These are phyloP conservation scores for Vicia villosa DNA, from an alignment of 306 rosid species.

Conservation along the genomic window DNA sequence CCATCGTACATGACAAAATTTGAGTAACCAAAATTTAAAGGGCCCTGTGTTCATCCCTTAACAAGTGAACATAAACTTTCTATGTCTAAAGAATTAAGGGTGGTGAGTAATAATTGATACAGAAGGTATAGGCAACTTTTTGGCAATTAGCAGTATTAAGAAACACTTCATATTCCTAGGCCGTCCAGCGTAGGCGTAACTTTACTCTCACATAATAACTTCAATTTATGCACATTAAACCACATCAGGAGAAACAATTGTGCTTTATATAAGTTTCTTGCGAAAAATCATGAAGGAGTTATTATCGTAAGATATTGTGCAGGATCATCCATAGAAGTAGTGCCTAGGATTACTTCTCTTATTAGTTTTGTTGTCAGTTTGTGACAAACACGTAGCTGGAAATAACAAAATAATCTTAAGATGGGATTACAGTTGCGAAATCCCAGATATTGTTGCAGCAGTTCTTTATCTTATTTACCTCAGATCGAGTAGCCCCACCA, in stretches of 20 bases:
- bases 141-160: conserved; percentile 20
- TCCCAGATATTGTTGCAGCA: conserved; percentile 4
- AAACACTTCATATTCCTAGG: conserved; percentile 45
- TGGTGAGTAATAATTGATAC: conserved; percentile 22
- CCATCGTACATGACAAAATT: conserved; percentile 27
- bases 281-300: conserved; percentile 21
- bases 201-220: conserved; percentile 47
- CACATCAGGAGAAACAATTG: conserved; percentile 26
- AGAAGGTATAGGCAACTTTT: conserved; percentile 24
- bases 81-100: conserved; percentile 25
- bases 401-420: conserved; percentile 27
- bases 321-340: conserved; percentile 75
- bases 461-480: conserved; percentile 55
- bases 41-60: conserved; percentile 20
- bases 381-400: conserved; percentile 93
- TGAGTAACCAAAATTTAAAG: conserved; percentile 12
- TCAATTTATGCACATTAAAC: conserved; percentile 69
- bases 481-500: conserved; percentile 98
- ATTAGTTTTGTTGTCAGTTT: conserved; percentile 78
- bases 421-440: conserved; percentile 28
- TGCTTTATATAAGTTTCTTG: not conserved
- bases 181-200: conserved; percentile 15
- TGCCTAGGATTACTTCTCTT: conserved; percentile 88
- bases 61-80: conserved; percentile 26
- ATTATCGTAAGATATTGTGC: conserved; percentile 75